phyloP scores from a whole-genome alignment of 805 yeast genomes.

The Myxozyma geophila region DNA sequence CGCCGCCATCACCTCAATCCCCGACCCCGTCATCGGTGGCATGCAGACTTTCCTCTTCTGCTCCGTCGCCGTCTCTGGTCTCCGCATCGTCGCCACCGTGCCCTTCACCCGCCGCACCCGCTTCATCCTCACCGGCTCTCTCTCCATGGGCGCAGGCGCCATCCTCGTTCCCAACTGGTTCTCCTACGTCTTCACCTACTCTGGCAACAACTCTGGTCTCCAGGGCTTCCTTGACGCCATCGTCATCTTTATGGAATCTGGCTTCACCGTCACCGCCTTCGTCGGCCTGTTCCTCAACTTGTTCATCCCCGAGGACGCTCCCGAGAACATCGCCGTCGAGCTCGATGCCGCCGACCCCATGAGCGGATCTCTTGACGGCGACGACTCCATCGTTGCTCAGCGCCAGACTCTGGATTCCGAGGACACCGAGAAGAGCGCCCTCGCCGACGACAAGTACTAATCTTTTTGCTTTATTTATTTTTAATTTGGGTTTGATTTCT shows the following conservation, averaged over 20 bases:
- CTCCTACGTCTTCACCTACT: conserved; percentile 63
- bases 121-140: conserved; percentile 67
- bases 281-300: conserved; percentile 65
- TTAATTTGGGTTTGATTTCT: background rate
- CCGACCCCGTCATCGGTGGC: conserved; percentile 81
- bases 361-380: background rate
- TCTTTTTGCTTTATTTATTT: background rate
- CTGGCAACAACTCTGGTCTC: conserved; percentile 61
- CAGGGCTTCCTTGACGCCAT: conserved; percentile 71
- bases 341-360: conserved; percentile 17
- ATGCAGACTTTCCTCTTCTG: conserved; percentile 80
- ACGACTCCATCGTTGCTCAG: conserved; percentile 5
- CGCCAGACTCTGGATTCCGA: background rate
- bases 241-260: conserved; percentile 70
- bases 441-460: conserved; percentile 1
- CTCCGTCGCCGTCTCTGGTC: conserved; percentile 76
- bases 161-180: conserved; percentile 70
- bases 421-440: background rate
- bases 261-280: conserved; percentile 72
- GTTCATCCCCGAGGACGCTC: conserved; percentile 60
- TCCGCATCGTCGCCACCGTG: conserved; percentile 61
- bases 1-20: conserved; percentile 81
- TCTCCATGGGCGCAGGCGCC: conserved; percentile 70
- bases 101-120: conserved; percentile 72
- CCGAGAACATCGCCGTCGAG: conserved; percentile 26